Conservation (phyloP, 306 rosid genomes). For the Cicer yamashitae region DNA sequence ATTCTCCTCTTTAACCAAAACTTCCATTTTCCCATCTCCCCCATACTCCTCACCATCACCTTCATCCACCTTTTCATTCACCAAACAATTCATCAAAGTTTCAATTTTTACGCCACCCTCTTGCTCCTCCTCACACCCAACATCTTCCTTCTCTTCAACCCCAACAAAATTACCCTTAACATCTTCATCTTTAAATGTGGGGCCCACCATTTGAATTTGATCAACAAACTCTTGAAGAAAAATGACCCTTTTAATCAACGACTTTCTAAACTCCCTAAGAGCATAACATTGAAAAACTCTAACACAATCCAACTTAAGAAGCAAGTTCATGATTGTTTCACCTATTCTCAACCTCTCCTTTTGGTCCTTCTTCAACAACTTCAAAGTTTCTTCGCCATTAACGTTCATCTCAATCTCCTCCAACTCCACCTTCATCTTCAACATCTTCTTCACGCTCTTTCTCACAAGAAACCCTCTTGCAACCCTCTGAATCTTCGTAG, state of each 20-base stretch:
- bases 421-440: slow-evolving; percentile 53
- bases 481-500: slow-evolving; percentile 64
- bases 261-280: slow-evolving; percentile 65
- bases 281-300: slow-evolving; percentile 55
- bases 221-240: slow-evolving; percentile 71
- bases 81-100: slow-evolving; percentile 7
- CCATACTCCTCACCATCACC: background rate
- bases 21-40: slow-evolving; percentile 1
- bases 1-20: background rate
- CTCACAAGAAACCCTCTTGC: slow-evolving; percentile 69
- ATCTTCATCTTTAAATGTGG: background rate
- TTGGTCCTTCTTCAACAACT: slow-evolving; percentile 47
- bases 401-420: slow-evolving; percentile 51
- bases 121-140: background rate
- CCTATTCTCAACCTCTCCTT: slow-evolving; percentile 63
- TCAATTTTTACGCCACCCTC: background rate
- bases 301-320: slow-evolving; percentile 68
- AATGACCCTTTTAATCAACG: slow-evolving; percentile 64
- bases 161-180: background rate
- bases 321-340: slow-evolving; percentile 73
- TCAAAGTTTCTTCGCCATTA: slow-evolving; percentile 36
- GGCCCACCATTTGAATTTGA: slow-evolving; percentile 39
- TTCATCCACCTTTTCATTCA: background rate
- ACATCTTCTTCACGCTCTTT: slow-evolving; percentile 62
- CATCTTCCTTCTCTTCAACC: background rate